Conservation (phyloP, 495 filamentous ascomycete genomes). For the Penicillium coprophilum region DNA sequence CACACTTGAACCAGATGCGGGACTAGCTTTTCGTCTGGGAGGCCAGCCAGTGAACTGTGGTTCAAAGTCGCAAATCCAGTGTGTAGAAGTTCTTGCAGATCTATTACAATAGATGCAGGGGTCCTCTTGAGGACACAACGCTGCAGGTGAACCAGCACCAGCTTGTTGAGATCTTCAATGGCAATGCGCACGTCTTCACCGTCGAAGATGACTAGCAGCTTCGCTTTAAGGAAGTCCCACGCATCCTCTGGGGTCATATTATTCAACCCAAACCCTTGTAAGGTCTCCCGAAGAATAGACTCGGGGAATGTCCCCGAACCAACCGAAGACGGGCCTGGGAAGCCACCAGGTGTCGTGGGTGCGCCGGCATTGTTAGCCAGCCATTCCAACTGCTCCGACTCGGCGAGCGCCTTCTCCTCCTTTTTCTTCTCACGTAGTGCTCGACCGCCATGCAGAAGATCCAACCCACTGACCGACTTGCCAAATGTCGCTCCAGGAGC, state of each 20-base stretch:
- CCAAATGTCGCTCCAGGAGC: constrained; percentile 65
- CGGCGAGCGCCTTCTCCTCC: constrained; percentile 66
- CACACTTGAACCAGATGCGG: constrained; percentile 89
- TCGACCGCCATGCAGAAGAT: constrained; percentile 80
- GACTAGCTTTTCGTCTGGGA: constrained; percentile 80
- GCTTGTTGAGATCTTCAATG: constrained; percentile 90
- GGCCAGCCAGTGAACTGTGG: constrained; percentile 65
- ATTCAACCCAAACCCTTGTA: constrained; percentile 66
- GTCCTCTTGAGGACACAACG: constrained; percentile 68
- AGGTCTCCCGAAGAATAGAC: constrained; percentile 45
- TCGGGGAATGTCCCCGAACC: constrained; percentile 31
- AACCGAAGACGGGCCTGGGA: constrained; percentile 41
- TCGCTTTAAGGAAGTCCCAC: constrained; percentile 91
- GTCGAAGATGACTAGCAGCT: constrained; percentile 87
- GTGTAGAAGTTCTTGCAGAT: constrained; percentile 73
- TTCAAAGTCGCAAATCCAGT: constrained; percentile 87
- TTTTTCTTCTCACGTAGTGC: constrained; percentile 88
- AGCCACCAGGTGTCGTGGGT: constrained; percentile 26
- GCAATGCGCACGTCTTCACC: constrained; percentile 86
- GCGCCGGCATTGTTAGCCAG: constrained; percentile 34
- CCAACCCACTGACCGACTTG: constrained; percentile 78
- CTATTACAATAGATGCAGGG: constrained; percentile 70
- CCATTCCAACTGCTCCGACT: constrained; percentile 47
- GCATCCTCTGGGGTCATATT: constrained; percentile 88
- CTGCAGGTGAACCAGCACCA: constrained; percentile 79